Evolutionary conservation across 345 rosid genomes (phyloP).

Genomic region (rapeseed (Brassica napus)): Da-Ae NC_063434.1:13507001-13507500

Average conservation of each 20-base stretch:
- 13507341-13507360: slow-evolving; percentile 81
- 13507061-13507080: slow-evolving; percentile 45
- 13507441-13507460: slow-evolving; percentile 40
- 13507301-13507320: background rate
- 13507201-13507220: slow-evolving; percentile 77
- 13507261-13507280: background rate
- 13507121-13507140: background rate
- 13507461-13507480: slow-evolving; percentile 85
- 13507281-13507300: background rate
- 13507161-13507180: slow-evolving; percentile 84
- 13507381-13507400: background rate
- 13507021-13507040: slow-evolving; percentile 80
- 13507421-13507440: background rate
- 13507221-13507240: slow-evolving; percentile 62
- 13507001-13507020: slow-evolving; percentile 56
- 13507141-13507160: slow-evolving; percentile 82
- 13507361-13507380: slow-evolving; percentile 54
- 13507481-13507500: slow-evolving; percentile 34
- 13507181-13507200: slow-evolving; percentile 78
- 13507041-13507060: slow-evolving; percentile 72
- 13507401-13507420: background rate
- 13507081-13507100: slow-evolving; percentile 5
- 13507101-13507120: no score
- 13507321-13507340: slow-evolving; percentile 78
- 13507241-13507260: background rate